Evolutionary conservation across 1,284 basidiomycete species (phyloP), one percentile per base, ranked within the genome.

Genomic region (Violaceomyces palustris): DNA sequence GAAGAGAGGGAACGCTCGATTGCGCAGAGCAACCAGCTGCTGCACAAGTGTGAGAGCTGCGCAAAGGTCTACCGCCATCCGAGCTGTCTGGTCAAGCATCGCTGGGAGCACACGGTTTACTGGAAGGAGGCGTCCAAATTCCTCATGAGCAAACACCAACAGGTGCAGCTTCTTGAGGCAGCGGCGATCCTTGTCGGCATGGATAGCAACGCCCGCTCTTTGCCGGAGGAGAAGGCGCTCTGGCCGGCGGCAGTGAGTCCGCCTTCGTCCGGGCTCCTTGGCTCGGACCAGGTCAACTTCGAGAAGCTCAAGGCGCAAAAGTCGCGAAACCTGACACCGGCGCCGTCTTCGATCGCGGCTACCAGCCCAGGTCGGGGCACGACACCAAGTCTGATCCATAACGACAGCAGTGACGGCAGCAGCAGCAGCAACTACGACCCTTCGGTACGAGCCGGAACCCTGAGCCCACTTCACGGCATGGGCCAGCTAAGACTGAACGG

Each of bases 51-150:
- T 75, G 91, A 94, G 77, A 88, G 82, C 67, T 64, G 57, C 65
- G 45, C 54, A 39, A 70, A 91, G 85, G 85, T 92, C 42, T 94
- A 94, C 75, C 84, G 89, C 36, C 91, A 96, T 72, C 91, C 90
- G 3, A 88, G 86, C 17, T 94, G 91, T 74, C 79, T 96, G 38
- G 87, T 92, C 77, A 96, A 96, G 76, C 91, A 96, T 70, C 85
- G 91, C 28, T 96, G 91, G 91, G 92, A 97, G 73, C 91, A 97
- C 69, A 89, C 87, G 22, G 88, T 88, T 27, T 91, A 96, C 72
- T 98, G 93, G 93, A 87, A 88, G 39, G 89, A 92, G 75, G 88
- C 90, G 0, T 89, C 87, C 62, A 92, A 93, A 75, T 85, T 93
- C 67, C 82, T 92, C 44, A 79, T 96, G 63, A 88, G 85, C 76